Evolutionary conservation across 1,139 yeast species (phyloP).

Genomic region (Kazachstania sp.): DNA sequence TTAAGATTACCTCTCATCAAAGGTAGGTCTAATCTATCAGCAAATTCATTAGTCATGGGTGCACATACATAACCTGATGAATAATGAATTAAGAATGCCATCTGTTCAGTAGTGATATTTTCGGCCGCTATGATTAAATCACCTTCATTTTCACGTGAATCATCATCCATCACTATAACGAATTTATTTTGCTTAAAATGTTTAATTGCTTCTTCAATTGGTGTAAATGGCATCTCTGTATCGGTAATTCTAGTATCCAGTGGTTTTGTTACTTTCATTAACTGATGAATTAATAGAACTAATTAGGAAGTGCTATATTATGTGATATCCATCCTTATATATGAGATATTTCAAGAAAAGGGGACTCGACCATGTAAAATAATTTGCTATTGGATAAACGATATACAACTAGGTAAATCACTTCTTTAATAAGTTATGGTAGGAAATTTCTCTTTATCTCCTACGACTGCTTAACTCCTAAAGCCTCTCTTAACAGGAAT

Average conservation of each 20-base stretch:
- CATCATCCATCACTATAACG: constrained; percentile 92
- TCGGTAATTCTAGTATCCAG: not conserved
- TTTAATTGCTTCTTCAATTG: constrained; percentile 66
- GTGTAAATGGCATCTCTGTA: constrained; percentile 34
- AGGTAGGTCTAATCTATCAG: constrained; percentile 72
- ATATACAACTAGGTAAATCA: no score
- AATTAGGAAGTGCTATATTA: no score
- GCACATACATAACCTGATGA: constrained; percentile 92
- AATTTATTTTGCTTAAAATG: constrained; percentile 84
- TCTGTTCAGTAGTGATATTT: constrained; percentile 65
- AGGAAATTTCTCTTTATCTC: no score
- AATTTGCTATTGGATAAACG: no score
- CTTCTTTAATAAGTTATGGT: no score
- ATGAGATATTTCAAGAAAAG: no score
- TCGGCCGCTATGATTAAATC: constrained; percentile 91
- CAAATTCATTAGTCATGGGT: constrained; percentile 70
- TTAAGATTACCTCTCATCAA: constrained; percentile 51
- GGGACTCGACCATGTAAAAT: no score
- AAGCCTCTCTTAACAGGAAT: no score
- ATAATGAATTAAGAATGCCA: constrained; percentile 90
- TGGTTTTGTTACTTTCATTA: no score
- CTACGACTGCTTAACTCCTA: no score
- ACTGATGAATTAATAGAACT: no score
- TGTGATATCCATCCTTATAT: no score
- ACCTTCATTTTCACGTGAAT: constrained; percentile 93